Evolutionary conservation across 1,284 basidiomycete genomes (phyloP).

Genomic region (Vanrija pseudolonga): DNA sequence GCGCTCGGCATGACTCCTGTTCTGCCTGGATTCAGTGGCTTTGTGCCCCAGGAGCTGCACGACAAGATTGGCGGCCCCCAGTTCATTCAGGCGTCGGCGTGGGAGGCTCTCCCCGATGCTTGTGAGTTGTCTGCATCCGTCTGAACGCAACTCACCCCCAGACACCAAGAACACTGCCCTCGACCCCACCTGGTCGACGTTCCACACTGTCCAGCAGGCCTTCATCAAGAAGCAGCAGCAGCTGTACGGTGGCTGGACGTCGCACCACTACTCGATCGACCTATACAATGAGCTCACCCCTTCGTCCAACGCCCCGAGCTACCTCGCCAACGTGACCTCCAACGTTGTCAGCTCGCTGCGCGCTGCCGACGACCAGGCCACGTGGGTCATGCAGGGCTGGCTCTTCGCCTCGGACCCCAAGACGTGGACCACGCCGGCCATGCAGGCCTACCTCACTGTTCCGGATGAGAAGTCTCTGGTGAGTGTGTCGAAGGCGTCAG

Average conservation of each 20-base stretch:
- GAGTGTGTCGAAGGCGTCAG: constrained; percentile 7
- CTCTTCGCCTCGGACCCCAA: constrained; percentile 36
- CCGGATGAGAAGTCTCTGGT: not conserved
- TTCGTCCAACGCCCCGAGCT: constrained; percentile 44
- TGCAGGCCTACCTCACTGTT: constrained; percentile 22
- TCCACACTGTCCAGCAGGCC: constrained; percentile 47
- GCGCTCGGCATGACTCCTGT: constrained; percentile 54
- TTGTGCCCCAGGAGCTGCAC: constrained; percentile 48
- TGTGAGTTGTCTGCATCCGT: constrained; percentile 34
- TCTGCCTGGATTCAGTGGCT: constrained; percentile 53
- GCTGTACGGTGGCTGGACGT: constrained; percentile 49
- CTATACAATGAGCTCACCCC: constrained; percentile 55
- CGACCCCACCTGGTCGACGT: constrained; percentile 52
- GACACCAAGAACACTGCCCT: constrained; percentile 51
- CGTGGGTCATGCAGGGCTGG: constrained; percentile 56
- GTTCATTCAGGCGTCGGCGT: constrained; percentile 33
- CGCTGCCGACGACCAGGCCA: constrained; percentile 49
- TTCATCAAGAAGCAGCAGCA: constrained; percentile 52
- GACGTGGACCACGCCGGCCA: constrained; percentile 51
- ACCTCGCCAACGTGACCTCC: constrained; percentile 46
- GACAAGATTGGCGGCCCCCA: constrained; percentile 47
- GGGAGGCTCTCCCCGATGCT: constrained; percentile 5
- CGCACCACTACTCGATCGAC: constrained; percentile 53
- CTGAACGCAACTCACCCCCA: constrained; percentile 14
- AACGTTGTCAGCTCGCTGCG: constrained; percentile 49